phyloP scores from a whole-genome alignment of 2,329 filamentous ascomycete genomes.

The Fusarium penzigii region DNA sequence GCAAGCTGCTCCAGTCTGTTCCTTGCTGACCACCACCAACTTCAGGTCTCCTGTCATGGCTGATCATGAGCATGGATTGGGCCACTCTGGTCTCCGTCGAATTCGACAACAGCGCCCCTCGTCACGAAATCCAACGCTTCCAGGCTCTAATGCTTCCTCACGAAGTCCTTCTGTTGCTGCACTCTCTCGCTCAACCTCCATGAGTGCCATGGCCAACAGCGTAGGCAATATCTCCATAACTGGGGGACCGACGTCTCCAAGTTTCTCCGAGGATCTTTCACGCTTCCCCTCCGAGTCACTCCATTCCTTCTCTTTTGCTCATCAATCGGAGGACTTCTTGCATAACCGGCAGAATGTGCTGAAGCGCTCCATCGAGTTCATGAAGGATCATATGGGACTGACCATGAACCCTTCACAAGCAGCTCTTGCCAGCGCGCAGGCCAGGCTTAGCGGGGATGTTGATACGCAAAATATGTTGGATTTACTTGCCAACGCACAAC shows the following conservation, averaged over 20 bases:
- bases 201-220: conserved; percentile 65
- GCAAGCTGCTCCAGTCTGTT: conserved; percentile 15
- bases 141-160: conserved; percentile 62
- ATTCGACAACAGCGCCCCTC: conserved; percentile 82
- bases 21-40: conserved; percentile 30
- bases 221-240: conserved; percentile 55
- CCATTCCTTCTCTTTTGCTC: conserved; percentile 97
- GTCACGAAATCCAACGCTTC: conserved; percentile 64
- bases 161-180: conserved; percentile 57
- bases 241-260: conserved; percentile 70
- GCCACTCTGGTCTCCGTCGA: conserved; percentile 82
- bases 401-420: conserved; percentile 65
- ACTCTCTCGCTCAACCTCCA: conserved; percentile 68
- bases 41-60: conserved; percentile 76
- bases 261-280: conserved; percentile 83
- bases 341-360: conserved; percentile 91
- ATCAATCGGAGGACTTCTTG: conserved; percentile 89
- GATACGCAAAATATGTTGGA: conserved; percentile 92
- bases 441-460: conserved; percentile 76
- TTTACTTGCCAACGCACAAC: conserved; percentile 76
- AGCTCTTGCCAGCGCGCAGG: conserved; percentile 80
- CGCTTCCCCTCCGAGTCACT: conserved; percentile 94
- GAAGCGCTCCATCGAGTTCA: conserved; percentile 93
- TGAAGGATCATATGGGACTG: conserved; percentile 90
- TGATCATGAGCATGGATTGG: conserved; percentile 86